Conservation (phyloP, 768 basidiomycete genomes). For the Boletellus ananas region DNA sequence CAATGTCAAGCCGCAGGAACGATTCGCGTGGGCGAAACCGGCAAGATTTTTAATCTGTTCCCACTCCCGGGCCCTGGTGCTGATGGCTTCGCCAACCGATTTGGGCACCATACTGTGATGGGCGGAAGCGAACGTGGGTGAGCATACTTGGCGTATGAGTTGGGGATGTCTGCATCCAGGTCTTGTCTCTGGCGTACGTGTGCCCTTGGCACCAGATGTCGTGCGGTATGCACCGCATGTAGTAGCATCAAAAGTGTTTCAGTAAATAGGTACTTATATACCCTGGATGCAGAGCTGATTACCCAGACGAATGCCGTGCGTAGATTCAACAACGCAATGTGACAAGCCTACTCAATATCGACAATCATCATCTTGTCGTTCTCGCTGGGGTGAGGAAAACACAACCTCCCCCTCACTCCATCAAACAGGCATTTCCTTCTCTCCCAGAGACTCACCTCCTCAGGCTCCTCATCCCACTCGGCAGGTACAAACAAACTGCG, state of each 20-base stretch:
- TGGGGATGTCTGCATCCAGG: constrained; percentile 3
- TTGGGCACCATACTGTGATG: constrained; percentile 34
- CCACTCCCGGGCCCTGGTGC: constrained; percentile 42
- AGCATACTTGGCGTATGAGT: neutral
- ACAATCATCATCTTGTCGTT: neutral
- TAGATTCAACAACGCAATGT: too few relatives aligned
- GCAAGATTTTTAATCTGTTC: constrained; percentile 38
- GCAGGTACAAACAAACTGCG: neutral
- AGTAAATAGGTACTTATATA: too few relatives aligned
- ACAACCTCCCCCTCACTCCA: neutral
- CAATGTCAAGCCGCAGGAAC: constrained; percentile 21
- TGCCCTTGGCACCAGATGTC: too few relatives aligned
- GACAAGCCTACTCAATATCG: neutral
- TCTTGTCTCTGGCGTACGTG: constrained; percentile 7
- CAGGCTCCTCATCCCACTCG: neutral
- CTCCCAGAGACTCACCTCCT: neutral
- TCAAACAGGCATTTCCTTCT: neutral
- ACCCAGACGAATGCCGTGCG: too few relatives aligned
- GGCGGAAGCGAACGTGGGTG: constrained; percentile 33
- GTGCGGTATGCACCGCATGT: too few relatives aligned
- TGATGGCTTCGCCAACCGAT: constrained; percentile 33
- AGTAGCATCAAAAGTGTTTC: too few relatives aligned
- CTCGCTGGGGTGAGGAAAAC: neutral
- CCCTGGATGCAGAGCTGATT: too few relatives aligned
- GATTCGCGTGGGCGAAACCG: constrained; percentile 26